phyloP scores from a whole-genome alignment of 768 basidiomycete genomes.

The Agaricus sinodeliciosus region DNA sequence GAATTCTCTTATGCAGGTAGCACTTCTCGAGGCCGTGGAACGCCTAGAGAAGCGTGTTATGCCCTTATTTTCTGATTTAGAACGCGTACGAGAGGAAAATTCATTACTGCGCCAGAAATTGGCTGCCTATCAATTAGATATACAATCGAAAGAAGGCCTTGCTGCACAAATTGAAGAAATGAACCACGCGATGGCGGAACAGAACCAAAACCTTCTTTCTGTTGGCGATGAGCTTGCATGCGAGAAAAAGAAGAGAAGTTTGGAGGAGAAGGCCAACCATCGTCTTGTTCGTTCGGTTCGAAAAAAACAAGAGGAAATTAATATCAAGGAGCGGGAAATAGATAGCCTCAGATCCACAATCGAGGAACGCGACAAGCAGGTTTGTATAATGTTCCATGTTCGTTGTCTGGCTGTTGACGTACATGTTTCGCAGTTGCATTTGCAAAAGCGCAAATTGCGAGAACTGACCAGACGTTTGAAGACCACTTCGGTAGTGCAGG shows the following conservation, averaged over 20 bases:
- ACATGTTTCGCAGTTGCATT: not conserved
- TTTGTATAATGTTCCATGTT: not conserved
- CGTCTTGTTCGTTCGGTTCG: conserved; percentile 9
- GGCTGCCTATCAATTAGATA: not conserved
- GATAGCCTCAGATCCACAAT: not conserved
- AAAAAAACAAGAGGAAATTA: conserved; percentile 8
- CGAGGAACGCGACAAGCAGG: conserved; percentile 7
- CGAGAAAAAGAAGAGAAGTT: conserved; percentile 5
- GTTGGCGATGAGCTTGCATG: not conserved
- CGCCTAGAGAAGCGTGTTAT: conserved; percentile 8
- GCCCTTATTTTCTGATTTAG: conserved; percentile 3
- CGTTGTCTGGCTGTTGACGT: not conserved
- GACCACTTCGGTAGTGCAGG: not conserved
- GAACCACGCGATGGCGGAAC: not conserved
- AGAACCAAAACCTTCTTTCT: not conserved
- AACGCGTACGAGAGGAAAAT: conserved; percentile 1
- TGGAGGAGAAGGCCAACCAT: conserved; percentile 4
- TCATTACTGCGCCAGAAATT: conserved; percentile 1
- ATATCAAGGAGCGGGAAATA: conserved; percentile 1
- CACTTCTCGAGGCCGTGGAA: not conserved
- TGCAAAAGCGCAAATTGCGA: conserved; percentile 4
- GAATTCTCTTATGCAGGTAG: not conserved
- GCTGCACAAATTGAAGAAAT: not conserved
- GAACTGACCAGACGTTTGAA: conserved; percentile 1
- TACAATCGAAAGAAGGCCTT: conserved; percentile 4